These are phyloP conservation scores for Physcomitrium patens DNA, from an alignment of 225 moss, liverwort and hornwort species.

Conservation along the genomic window DNA sequence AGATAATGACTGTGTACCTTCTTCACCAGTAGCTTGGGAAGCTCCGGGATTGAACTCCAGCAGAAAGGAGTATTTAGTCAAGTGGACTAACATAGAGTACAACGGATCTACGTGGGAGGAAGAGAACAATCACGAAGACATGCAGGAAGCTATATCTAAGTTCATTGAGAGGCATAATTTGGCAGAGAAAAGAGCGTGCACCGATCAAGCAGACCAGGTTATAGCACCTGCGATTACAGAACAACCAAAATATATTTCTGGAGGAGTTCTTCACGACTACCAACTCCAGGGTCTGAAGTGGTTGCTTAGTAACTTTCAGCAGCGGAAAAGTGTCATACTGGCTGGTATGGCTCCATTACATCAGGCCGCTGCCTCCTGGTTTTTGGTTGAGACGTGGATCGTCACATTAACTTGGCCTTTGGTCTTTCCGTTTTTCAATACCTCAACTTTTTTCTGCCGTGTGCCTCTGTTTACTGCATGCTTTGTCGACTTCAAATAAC, in stretches of 20 bases:
- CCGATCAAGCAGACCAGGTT: constrained; percentile 20
- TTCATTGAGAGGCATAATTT: constrained; percentile 58
- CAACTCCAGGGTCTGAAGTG: constrained; percentile 81
- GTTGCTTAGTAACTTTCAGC: constrained; percentile 73
- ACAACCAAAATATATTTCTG: constrained; percentile 68
- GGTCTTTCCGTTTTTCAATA: constrained; percentile 5
- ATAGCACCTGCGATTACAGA: constrained; percentile 46
- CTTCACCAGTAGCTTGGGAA: constrained; percentile 40
- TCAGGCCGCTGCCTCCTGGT: constrained; percentile 8
- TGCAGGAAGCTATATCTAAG: constrained; percentile 58
- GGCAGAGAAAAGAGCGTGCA: constrained; percentile 38
- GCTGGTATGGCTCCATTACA: constrained; percentile 62
- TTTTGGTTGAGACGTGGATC: constrained; percentile 14
- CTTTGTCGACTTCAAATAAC: neutral
- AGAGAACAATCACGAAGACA: constrained; percentile 49
- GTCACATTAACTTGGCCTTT: constrained; percentile 2
- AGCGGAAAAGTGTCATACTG: constrained; percentile 71
- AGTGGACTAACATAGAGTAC: constrained; percentile 79
- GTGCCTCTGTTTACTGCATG: constrained; percentile 23
- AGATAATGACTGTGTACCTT: constrained; percentile 33
- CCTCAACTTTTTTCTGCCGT: constrained; percentile 5
- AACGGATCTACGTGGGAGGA: constrained; percentile 81
- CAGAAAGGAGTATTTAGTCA: constrained; percentile 68
- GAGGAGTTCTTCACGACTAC: constrained; percentile 70
- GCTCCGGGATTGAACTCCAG: constrained; percentile 30